These are phyloP conservation scores for Rickenella mellea DNA, from an alignment of 768 basidiomycete species.

Conservation along the genomic window DNA sequence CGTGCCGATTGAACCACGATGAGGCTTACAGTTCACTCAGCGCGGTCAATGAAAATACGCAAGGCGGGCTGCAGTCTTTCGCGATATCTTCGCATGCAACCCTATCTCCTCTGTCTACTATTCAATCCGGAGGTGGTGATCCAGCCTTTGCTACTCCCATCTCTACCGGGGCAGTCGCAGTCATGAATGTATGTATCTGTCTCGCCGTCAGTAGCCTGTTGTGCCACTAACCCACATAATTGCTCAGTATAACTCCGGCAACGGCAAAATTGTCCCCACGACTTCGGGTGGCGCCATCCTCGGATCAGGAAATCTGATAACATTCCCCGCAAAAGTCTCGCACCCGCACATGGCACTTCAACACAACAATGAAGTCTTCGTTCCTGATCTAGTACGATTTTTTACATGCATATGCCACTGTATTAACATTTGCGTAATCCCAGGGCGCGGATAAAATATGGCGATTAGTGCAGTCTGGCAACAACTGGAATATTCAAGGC, in stretches of 20 bases:
- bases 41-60: constrained; percentile 45
- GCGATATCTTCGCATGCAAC: constrained; percentile 32
- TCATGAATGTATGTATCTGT: constrained; percentile 38
- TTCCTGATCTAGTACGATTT: constrained; percentile 51
- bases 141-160: constrained; percentile 46
- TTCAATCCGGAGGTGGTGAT: constrained; percentile 36
- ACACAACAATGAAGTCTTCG: constrained; percentile 44
- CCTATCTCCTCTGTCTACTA: constrained; percentile 37
- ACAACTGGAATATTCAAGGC: constrained; percentile 46
- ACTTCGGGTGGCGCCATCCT: constrained; percentile 20
- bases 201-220: neutral
- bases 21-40: constrained; percentile 20
- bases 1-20: neutral
- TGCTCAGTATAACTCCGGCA: constrained; percentile 41
- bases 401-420: neutral
- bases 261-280: constrained; percentile 44
- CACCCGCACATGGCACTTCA: constrained; percentile 63
- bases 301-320: constrained; percentile 30
- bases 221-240: neutral
- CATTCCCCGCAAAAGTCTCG: constrained; percentile 46
- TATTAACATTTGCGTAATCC: neutral
- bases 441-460: constrained; percentile 65
- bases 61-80: constrained; percentile 47
- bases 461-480: constrained; percentile 40
- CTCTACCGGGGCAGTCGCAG: constrained; percentile 42